Evolutionary conservation across 225 moss, liverwort and hornwort genomes (phyloP), one percentile per base, ranked within the genome.

Genomic region (Anthoceros angustus): DNA sequence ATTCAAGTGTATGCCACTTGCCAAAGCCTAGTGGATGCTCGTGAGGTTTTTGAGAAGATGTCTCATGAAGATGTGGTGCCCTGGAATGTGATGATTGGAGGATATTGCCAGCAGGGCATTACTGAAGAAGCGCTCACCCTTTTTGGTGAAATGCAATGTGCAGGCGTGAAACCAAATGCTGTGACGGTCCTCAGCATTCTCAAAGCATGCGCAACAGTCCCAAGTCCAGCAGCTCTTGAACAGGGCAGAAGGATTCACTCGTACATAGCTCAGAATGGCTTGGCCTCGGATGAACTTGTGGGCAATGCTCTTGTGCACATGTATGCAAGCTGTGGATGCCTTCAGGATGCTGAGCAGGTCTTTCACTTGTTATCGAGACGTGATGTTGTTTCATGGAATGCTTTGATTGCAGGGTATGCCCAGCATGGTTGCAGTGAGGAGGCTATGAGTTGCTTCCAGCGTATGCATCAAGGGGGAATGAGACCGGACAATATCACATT

Each of bases 311-410:
- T 55, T n/a, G 55, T 55, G 55, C 14, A 55, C 14, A 55, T 55
- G 55, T 55, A 55, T 55, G 55, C 55, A 18, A 55, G 55, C 55
- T 55, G 55, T 55, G 55, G 10, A n/a, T 18, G 55, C n/a, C 55
- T 20, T 55, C 14, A 55, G 1, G 55, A 55, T 6, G 55, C 55
- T 9, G 14, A 18, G 55, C 55, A 18, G 23, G 55, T 55, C 23
- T 55, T 55, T 15, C 55, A 55, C 18, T 18, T 6, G n/a, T 23
- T 55, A 23, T 23, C 55, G 6, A 55, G 55, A 23, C 10, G 6
- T 55, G 55, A 55, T 55, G 18, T 55, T 18, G 55, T 55, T 55
- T 18, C 55, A 7, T 55, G 55, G 55, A 55, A 55, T 55, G 18
- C 55, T 1, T 15, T 55, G 55, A 55, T 55, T 15, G 23, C n/a